phyloP scores from a whole-genome alignment of 2,329 filamentous ascomycete species.

The Monosporascus sp. region DNA sequence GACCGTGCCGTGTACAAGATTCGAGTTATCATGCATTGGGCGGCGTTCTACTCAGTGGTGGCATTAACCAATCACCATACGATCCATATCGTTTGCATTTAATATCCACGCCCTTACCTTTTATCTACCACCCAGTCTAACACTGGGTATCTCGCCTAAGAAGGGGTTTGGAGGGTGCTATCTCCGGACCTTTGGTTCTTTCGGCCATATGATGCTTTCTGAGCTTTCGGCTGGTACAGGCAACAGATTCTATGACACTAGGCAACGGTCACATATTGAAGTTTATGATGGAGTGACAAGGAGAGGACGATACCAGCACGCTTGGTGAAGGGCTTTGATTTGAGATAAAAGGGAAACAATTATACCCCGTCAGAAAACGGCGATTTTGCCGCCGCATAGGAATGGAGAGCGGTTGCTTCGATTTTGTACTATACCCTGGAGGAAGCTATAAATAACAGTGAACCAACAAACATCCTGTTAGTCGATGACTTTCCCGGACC shows the following conservation, averaged over 20 bases:
- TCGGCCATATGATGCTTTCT: constrained; percentile 4
- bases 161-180: too few species aligned
- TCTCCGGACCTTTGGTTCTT: too few species aligned
- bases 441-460: background rate
- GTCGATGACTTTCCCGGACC: too few species aligned
- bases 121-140: background rate
- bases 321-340: background rate
- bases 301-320: constrained; percentile 6
- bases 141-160: background rate
- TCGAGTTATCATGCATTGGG: background rate
- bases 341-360: background rate
- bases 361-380: constrained; percentile 13
- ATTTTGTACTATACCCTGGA: background rate
- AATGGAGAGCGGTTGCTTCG: too few species aligned
- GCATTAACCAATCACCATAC: background rate
- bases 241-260: constrained; percentile 15
- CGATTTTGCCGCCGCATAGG: too few species aligned
- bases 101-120: background rate
- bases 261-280: constrained; percentile 11
- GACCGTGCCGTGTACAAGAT: background rate
- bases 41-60: background rate
- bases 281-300: constrained; percentile 3
- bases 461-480: too few species aligned
- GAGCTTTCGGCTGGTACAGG: constrained; percentile 13
- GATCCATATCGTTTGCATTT: background rate